Conservation (phyloP, 1,139 yeast genomes). For the Blastobotrys persicus region DNA sequence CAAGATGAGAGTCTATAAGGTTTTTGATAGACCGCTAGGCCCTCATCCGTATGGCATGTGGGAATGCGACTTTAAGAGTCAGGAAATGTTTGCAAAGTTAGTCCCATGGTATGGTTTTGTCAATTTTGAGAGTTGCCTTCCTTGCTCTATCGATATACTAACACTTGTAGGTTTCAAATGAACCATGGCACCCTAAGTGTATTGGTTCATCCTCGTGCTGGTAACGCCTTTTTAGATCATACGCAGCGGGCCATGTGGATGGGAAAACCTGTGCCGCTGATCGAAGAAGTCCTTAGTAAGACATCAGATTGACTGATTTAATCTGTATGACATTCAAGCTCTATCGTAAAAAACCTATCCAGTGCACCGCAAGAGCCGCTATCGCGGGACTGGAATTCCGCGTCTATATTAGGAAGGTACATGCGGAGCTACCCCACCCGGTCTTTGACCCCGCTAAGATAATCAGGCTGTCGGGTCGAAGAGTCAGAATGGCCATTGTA, state of each 20-base stretch:
- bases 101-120: conserved; percentile 36
- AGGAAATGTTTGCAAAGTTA: conserved; percentile 36
- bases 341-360: no score
- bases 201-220: conserved; percentile 53
- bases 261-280: conserved; percentile 40
- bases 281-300: conserved; percentile 18
- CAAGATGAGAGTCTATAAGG: conserved; percentile 44
- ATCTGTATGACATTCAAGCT: neutral
- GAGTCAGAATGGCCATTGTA: no score
- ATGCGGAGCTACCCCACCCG: no score
- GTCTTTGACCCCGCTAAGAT: no score
- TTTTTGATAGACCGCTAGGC: conserved; percentile 54
- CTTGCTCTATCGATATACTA: no score
- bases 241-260: conserved; percentile 55
- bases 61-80: conserved; percentile 40
- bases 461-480: no score
- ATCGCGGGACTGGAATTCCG: neutral
- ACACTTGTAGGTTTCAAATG: conserved; percentile 39
- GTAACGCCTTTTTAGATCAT: conserved; percentile 46
- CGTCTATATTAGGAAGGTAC: neutral
- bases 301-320: neutral
- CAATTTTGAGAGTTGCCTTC: no score
- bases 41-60: conserved; percentile 54
- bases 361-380: neutral
- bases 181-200: conserved; percentile 54